A percentile compares a stretch with the other conserved stretches of the same genome.
These are phyloP conservation scores for Trichosporon inkin DNA, from an alignment of 1,284 basidiomycete genomes.

Conservation along the genomic window DNA sequence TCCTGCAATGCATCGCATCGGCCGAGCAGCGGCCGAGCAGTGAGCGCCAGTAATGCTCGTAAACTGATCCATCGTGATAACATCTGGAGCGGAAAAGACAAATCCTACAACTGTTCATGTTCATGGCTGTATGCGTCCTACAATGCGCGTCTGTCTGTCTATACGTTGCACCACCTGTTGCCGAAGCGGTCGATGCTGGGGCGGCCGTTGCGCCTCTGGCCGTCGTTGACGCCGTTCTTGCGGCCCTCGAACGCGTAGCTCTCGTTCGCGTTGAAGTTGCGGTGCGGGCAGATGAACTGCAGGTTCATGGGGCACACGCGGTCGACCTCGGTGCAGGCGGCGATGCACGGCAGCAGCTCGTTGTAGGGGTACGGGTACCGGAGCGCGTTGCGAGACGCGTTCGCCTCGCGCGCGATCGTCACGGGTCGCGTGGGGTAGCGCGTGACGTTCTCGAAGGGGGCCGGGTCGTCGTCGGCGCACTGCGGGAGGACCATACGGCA, in stretches of 20 bases:
- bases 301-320: slow-evolving; percentile 70
- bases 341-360: slow-evolving; percentile 69
- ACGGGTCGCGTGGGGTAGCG: slow-evolving; percentile 31
- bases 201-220: slow-evolving; percentile 54
- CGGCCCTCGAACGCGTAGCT: slow-evolving; percentile 68
- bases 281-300: slow-evolving; percentile 65
- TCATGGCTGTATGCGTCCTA: background rate
- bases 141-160: slow-evolving; percentile 34
- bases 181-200: slow-evolving; percentile 64
- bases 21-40: background rate
- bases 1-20: slow-evolving; percentile 1
- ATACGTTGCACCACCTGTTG: slow-evolving; percentile 70
- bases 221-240: slow-evolving; percentile 52
- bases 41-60: too few species aligned
- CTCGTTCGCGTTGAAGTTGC: slow-evolving; percentile 60
- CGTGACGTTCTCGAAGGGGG: slow-evolving; percentile 32
- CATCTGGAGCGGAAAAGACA: background rate
- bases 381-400: slow-evolving; percentile 43
- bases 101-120: background rate
- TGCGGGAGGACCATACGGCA: slow-evolving; percentile 68
- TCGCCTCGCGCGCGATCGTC: slow-evolving; percentile 52
- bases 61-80: too few species aligned
- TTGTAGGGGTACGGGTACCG: slow-evolving; percentile 53
- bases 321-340: slow-evolving; percentile 68
- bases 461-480: slow-evolving; percentile 54